These are phyloP conservation scores for Clonostachys rosea DNA, from an alignment of 2,329 filamentous ascomycete genomes.

Conservation along the genomic window DNA sequence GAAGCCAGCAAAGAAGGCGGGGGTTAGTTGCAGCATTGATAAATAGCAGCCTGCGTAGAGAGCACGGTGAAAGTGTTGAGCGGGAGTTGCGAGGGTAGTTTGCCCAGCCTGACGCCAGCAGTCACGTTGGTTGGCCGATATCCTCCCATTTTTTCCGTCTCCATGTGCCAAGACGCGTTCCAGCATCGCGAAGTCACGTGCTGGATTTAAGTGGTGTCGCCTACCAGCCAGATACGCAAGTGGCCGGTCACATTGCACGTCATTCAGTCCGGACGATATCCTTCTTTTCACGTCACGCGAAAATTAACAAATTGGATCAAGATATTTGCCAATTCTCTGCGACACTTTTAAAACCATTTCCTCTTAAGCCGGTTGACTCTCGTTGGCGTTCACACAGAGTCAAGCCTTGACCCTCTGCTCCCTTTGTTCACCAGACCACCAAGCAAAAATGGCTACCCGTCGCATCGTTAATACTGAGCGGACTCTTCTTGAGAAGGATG, in stretches of 20 bases:
- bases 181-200: conserved; percentile 15
- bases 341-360: not conserved
- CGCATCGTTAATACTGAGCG: conserved; percentile 63
- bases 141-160: too few species aligned
- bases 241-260: not conserved
- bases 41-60: too few species aligned
- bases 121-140: too few species aligned
- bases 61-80: too few species aligned
- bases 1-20: too few species aligned
- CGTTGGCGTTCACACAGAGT: too few species aligned
- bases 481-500: conserved; percentile 57
- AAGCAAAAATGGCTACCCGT: conserved; percentile 60
- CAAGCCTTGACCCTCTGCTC: too few species aligned
- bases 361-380: not conserved
- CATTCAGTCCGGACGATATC: not conserved
- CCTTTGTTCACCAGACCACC: not conserved
- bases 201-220: conserved; percentile 1
- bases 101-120: too few species aligned
- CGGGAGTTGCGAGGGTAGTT: too few species aligned
- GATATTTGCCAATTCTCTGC: too few species aligned
- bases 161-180: not conserved
- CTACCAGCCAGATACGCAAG: not conserved
- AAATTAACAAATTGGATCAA: not conserved
- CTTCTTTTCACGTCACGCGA: too few species aligned
- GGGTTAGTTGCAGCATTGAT: too few species aligned